Evolutionary conservation across 306 rosid species (phyloP), one percentile per base, ranked within the genome.

Genomic region (Cucurbita maxima): DNA sequence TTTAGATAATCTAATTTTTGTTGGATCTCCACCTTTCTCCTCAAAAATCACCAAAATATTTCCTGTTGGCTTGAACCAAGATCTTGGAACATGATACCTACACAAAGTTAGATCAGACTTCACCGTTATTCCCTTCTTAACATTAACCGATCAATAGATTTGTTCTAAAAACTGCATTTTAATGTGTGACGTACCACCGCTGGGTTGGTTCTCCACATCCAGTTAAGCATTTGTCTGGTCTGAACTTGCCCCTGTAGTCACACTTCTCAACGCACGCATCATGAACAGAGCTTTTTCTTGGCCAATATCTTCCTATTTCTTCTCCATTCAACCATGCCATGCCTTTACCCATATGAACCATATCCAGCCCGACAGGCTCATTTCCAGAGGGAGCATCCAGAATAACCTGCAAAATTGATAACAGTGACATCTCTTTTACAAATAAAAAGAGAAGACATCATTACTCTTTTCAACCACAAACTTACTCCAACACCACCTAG

Each of bases 281-380:
- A 44, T 79, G 83, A 62, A 75, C 58, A 57, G 86, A 87, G 84
- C 83, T 88, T 79, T 43, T 76, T 81, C 92, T 77, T 10, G 98
- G 89, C 96, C 97, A 93, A 80, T 88, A 93, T 90, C 97, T 87
- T 83, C 98, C 98, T 18, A 93, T 88, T 87, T 90, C 97, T 86
- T 93, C 97, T 61, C 97, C 98, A 71, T 93, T 93, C 81, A 93
- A 82, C 98, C 98, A 93, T 71, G 96, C 98, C 58, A 90, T 85
- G 79, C 97, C 98, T 83, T 93, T 93, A 51, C 98, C 98, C 98
- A 90, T 90, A 45, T 85, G 80, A 75, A 87, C 58, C 98, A 93
- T 93, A 86, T 93, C 98, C 79, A 93, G 81, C 75, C 94, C 98
- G 73, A 93, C 76, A 1, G 98, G 98, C 51, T 90, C 97, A 48